Evolutionary conservation across 176 grass and related monocot genomes (phyloP).

Genomic region (Calamus simplicifolius): DNA sequence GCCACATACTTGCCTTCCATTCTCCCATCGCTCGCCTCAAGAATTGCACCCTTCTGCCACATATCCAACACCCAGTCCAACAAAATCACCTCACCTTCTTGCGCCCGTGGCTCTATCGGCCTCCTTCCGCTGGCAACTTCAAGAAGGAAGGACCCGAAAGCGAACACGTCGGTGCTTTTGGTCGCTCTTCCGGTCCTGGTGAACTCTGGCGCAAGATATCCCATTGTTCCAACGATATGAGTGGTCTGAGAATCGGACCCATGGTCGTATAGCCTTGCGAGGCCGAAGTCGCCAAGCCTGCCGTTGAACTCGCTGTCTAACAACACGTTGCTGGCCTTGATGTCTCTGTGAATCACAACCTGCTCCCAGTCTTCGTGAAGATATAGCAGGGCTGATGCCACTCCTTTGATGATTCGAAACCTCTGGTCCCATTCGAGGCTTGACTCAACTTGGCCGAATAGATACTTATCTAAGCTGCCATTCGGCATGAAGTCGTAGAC

Average conservation of each 20-base stretch:
- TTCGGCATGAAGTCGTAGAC: background rate
- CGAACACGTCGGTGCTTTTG: conserved; percentile 7
- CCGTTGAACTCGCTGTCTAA: conserved; percentile 4
- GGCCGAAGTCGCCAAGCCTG: conserved; percentile 8
- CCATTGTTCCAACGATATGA: conserved; percentile 9
- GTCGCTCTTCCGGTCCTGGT: conserved; percentile 15
- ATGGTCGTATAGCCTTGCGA: conserved; percentile 12
- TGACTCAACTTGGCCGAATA: background rate
- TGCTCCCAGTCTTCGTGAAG: conserved; percentile 42
- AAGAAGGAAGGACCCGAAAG: conserved; percentile 22
- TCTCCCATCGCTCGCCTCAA: background rate
- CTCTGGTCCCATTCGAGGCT: conserved; percentile 19
- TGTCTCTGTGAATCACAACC: conserved; percentile 13
- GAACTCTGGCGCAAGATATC: conserved; percentile 6
- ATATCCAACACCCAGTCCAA: conserved; percentile 14
- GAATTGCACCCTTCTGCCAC: background rate
- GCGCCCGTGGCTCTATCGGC: background rate
- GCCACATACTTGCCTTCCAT: background rate
- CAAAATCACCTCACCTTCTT: background rate
- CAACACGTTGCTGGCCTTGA: conserved; percentile 12
- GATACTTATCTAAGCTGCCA: conserved; percentile 35
- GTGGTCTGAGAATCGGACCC: conserved; percentile 1
- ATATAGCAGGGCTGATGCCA: conserved; percentile 25
- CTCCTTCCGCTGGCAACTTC: conserved; percentile 16
- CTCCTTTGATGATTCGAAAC: conserved; percentile 20